phyloP scores from a whole-genome alignment of 495 filamentous ascomycete genomes.

The Podospora fimiseda region DNA sequence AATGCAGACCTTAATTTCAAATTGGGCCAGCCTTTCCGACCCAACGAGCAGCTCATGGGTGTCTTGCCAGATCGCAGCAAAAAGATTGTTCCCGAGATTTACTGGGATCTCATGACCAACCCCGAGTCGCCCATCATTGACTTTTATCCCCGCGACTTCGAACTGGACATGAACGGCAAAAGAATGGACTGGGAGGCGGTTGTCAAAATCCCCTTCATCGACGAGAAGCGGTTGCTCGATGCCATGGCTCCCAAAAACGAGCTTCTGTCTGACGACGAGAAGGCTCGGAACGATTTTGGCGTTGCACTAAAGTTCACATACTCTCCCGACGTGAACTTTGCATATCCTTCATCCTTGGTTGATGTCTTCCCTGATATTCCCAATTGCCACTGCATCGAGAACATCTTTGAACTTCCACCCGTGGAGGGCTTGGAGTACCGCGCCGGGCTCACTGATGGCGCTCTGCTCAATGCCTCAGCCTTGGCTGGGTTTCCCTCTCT shows the following conservation, averaged over 20 bases:
- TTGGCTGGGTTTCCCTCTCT: slow-evolving; percentile 90
- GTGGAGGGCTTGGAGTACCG: slow-evolving; percentile 86
- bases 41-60: slow-evolving; percentile 97
- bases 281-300: slow-evolving; percentile 80
- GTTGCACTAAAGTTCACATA: slow-evolving; percentile 90
- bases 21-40: slow-evolving; percentile 87
- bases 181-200: slow-evolving; percentile 99
- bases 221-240: slow-evolving; percentile 72
- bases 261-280: slow-evolving; percentile 68
- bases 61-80: slow-evolving; percentile 96
- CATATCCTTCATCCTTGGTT: slow-evolving; percentile 77
- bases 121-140: slow-evolving; percentile 91
- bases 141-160: slow-evolving; percentile 96
- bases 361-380: slow-evolving; percentile 88
- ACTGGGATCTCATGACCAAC: slow-evolving; percentile 88
- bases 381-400: slow-evolving; percentile 86
- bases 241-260: slow-evolving; percentile 82
- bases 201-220: slow-evolving; percentile 98
- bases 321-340: slow-evolving; percentile 64
- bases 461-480: slow-evolving; percentile 69
- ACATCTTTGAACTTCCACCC: slow-evolving; percentile 87
- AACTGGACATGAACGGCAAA: slow-evolving; percentile 99
- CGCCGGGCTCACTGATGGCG: slow-evolving; percentile 81
- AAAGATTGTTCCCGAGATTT: slow-evolving; percentile 82
- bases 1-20: slow-evolving; percentile 85